Base-by-base conservation (phyloP, 176 grass and related monocot species). In the Raddia distichophylla region DNA sequence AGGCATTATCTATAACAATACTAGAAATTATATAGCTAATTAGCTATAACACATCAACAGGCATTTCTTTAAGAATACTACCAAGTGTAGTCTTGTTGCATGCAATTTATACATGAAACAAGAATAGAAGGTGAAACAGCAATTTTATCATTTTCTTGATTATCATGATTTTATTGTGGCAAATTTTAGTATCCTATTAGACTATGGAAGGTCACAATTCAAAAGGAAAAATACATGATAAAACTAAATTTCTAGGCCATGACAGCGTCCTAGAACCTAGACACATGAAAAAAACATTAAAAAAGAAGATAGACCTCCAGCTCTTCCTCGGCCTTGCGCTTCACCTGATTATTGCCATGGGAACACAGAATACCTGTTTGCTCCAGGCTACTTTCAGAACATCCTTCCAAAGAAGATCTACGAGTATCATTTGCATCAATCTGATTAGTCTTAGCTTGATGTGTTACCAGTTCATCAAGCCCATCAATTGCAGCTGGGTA, bases 261-360 rank as follows among this genome's bases (percentile, higher is more conserved):
- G 61, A 66, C 9, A 56, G 33, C 6, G 79, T 71, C 33, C 45
- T 49, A 73, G 66, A 74, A 40, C 33, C 45, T 49, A 73, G 66
- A 78, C 40, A 47, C 52, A 72, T 35, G 54, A 55, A 80, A 78
- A 50, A 2, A 64, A 7, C 69, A 77, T 43, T 78, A 5, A 69
- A 5, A 75, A 27, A 64, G 56, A 83, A 20, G 19, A 83, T 67
- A 82, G 75, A 94, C 94, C 94, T 97, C 91, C 56, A 97, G 84
- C 87, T 94, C 89, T 86, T 92, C 90, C 51, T 60, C 58, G 48
- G 74, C 62, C 86, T 82, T 91, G 67, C 86, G 89, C 74, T 92
- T 92, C 55, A 74, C 16, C 73, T 69, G 47, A 82, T 66, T 85
- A 72, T 71, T 59, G 71, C 34, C 55, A 37, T 79, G 49, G 20